A percentile compares a stretch with the other conserved stretches of the same genome.
Evolutionary conservation across 768 basidiomycete genomes (phyloP).

Genomic region (Mycena rebaudengoi): DNA sequence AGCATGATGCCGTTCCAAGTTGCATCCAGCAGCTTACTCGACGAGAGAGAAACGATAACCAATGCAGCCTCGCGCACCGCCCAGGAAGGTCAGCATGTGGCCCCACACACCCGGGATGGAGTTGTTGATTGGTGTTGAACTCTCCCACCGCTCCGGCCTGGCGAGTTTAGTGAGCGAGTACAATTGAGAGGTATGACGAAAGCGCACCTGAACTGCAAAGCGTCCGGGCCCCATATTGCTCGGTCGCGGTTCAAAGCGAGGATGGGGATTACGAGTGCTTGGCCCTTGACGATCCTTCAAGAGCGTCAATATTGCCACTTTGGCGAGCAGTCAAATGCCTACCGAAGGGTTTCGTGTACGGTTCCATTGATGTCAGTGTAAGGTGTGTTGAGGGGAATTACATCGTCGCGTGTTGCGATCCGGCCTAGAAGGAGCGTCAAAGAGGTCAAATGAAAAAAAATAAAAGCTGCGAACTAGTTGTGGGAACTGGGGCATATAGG

Average conservation of each 20-base stretch:
- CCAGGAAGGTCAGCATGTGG: conserved; percentile 49
- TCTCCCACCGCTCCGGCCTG: conserved; percentile 56
- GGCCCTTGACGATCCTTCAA: conserved; percentile 9
- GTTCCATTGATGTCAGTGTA: conserved; percentile 39
- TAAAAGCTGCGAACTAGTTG: background rate
- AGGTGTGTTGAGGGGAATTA: conserved; percentile 44
- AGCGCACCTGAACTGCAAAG: conserved; percentile 49
- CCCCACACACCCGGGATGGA: conserved; percentile 51
- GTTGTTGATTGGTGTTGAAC: conserved; percentile 32
- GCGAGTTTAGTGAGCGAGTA: background rate
- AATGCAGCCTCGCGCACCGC: conserved; percentile 55
- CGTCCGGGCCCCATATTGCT: conserved; percentile 55
- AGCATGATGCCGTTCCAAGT: no score
- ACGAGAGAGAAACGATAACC: conserved; percentile 29
- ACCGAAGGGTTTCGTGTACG: conserved; percentile 32
- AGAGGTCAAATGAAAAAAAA: no score
- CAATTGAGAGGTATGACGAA: background rate
- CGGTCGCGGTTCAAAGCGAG: conserved; percentile 44
- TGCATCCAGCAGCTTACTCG: conserved; percentile 7
- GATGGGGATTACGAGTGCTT: conserved; percentile 1
- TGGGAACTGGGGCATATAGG: background rate
- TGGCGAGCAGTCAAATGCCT: background rate
- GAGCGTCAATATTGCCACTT: background rate
- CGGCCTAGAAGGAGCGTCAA: conserved; percentile 14
- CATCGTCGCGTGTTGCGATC: conserved; percentile 41